A percentile compares a stretch with the other conserved stretches of the same genome.
Conservation (phyloP, 176 grass and related monocot genomes). For the Oryza brachyantha region DNA sequence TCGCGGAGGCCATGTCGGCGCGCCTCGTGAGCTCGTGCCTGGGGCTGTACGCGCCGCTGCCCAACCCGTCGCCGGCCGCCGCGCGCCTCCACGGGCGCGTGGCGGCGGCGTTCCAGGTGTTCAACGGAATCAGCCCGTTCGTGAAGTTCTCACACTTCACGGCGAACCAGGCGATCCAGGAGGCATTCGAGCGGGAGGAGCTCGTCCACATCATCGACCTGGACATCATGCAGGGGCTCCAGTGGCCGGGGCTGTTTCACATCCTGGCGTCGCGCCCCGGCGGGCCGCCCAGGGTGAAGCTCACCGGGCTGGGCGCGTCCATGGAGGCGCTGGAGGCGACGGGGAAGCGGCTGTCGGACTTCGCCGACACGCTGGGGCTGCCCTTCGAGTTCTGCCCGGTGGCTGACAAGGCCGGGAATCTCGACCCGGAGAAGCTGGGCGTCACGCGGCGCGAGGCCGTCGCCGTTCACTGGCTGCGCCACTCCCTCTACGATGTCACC, state of each 20-base stretch:
- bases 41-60: constrained; percentile 63
- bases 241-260: constrained; percentile 90
- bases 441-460: constrained; percentile 58
- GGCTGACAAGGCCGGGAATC: constrained; percentile 69
- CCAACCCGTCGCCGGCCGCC: constrained; percentile 21
- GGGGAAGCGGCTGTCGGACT: constrained; percentile 65
- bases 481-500: constrained; percentile 83
- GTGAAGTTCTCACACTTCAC: constrained; percentile 95
- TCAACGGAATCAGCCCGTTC: constrained; percentile 84
- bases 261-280: constrained; percentile 68
- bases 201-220: constrained; percentile 85
- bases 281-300: constrained; percentile 55
- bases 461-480: constrained; percentile 84
- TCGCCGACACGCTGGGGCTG: constrained; percentile 65
- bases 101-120: constrained; percentile 69
- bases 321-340: constrained; percentile 71
- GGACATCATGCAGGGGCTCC: constrained; percentile 86
- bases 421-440: constrained; percentile 67
- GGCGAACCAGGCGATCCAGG: constrained; percentile 85
- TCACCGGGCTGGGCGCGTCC: constrained; percentile 61
- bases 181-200: constrained; percentile 84
- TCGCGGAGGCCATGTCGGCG: constrained; percentile 74
- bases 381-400: constrained; percentile 73
- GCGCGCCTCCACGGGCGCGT: constrained; percentile 36
- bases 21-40: constrained; percentile 72